These are phyloP conservation scores for Aureobasidium sp. DNA, from an alignment of 2,329 filamentous ascomycete species.

Conservation along the genomic window DNA sequence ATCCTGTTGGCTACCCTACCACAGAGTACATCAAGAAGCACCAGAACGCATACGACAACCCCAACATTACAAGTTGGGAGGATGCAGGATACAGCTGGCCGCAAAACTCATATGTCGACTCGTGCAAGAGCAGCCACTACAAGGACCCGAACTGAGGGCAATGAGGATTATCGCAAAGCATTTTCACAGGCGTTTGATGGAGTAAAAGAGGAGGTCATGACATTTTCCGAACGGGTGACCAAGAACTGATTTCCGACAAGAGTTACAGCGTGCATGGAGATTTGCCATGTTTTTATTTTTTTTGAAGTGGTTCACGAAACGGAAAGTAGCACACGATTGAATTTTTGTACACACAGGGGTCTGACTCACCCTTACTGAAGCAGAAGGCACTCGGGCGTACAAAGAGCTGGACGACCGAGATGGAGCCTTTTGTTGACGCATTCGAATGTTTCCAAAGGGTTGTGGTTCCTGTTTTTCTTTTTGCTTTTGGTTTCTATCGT, in stretches of 20 bases:
- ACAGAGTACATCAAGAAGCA: slow-evolving; percentile 58
- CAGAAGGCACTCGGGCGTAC: background rate
- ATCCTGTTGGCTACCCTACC: slow-evolving; percentile 57
- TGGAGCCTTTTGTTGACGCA: background rate
- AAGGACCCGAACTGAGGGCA: slow-evolving; percentile 2
- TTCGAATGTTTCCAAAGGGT: background rate
- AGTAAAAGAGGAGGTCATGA: background rate
- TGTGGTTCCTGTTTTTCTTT: background rate
- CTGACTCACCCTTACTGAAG: background rate
- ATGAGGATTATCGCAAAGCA: background rate
- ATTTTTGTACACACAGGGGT: background rate
- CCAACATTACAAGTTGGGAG: slow-evolving; percentile 56
- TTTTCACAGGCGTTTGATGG: slow-evolving; percentile 3
- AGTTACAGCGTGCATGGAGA: slow-evolving; percentile 2
- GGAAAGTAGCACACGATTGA: slow-evolving; percentile 1
- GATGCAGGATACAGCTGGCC: slow-evolving; percentile 51
- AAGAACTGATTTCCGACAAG: background rate
- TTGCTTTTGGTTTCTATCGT: background rate
- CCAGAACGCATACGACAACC: slow-evolving; percentile 51
- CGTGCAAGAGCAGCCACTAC: slow-evolving; percentile 31
- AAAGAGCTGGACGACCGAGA: background rate
- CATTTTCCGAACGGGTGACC: background rate
- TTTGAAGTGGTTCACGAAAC: background rate
- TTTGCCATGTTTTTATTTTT: background rate
- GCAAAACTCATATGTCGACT: slow-evolving; percentile 52